phyloP scores from a whole-genome alignment of 2,329 filamentous ascomycete genomes.

The Talaromyces pinophilus region DNA sequence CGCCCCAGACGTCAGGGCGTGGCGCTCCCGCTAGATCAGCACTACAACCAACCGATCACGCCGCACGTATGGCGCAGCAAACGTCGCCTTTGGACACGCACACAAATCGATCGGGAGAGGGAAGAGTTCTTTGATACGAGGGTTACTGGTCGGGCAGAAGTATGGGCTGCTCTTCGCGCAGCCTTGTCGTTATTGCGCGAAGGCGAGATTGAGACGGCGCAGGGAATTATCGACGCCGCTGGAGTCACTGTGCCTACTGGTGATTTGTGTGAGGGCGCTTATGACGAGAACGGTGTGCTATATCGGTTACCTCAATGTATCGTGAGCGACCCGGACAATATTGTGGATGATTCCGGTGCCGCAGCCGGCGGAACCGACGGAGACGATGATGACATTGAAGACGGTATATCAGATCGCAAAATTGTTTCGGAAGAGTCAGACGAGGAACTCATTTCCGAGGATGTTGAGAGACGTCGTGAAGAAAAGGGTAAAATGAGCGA shows the following conservation, averaged over 20 bases:
- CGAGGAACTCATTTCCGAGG: constrained; percentile 40
- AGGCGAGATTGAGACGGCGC: constrained; percentile 66
- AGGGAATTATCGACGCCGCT: constrained; percentile 76
- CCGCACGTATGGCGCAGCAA: constrained; percentile 66
- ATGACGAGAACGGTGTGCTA: constrained; percentile 69
- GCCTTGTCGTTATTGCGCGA: constrained; percentile 69
- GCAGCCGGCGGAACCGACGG: constrained; percentile 28
- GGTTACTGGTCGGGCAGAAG: constrained; percentile 72
- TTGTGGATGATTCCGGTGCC: constrained; percentile 36
- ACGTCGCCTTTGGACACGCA: constrained; percentile 68
- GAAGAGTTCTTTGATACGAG: constrained; percentile 87
- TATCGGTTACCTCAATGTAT: constrained; percentile 70
- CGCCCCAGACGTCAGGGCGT: constrained; percentile 26
- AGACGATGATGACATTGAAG: constrained; percentile 30
- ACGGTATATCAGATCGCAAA: constrained; percentile 38
- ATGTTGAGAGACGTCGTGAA: constrained; percentile 49
- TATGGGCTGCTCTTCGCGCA: constrained; percentile 74
- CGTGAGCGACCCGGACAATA: constrained; percentile 66
- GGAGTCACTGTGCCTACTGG: constrained; percentile 75
- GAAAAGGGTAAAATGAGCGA: constrained; percentile 63
- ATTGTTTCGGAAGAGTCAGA: constrained; percentile 43
- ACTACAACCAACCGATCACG: constrained; percentile 69
- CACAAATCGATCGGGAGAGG: constrained; percentile 69
- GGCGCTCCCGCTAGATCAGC: constrained; percentile 50
- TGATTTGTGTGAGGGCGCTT: constrained; percentile 69